phyloP scores from a whole-genome alignment of 345 rosid genomes.

The Acer yangbiense region DNA sequence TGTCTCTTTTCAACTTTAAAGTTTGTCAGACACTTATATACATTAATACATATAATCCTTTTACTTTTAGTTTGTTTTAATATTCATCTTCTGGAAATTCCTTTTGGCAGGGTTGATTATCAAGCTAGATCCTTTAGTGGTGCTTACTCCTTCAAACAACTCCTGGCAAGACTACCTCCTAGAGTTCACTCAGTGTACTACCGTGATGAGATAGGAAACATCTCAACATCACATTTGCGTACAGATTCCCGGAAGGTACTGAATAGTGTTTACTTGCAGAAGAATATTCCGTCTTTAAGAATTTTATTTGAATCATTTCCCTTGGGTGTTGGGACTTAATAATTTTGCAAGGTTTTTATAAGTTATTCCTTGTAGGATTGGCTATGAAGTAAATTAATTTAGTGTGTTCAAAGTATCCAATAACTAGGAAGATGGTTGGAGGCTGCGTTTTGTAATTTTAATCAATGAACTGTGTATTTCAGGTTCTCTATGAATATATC shows the following conservation, averaged over 20 bases:
- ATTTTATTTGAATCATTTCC: background rate
- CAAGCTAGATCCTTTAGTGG: conserved; percentile 69
- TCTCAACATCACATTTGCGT: conserved; percentile 87
- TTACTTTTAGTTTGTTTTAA: background rate
- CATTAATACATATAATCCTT: background rate
- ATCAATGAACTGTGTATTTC: background rate
- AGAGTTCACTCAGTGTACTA: conserved; percentile 95
- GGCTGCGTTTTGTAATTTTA: background rate
- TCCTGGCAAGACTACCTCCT: conserved; percentile 87
- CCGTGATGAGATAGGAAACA: conserved; percentile 92
- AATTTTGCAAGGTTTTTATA: background rate
- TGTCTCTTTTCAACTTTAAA: conserved; percentile 5
- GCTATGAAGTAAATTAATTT: background rate
- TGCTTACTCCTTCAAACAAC: conserved; percentile 75
- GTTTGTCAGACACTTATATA: background rate
- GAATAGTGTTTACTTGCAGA: background rate
- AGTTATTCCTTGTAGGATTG: background rate
- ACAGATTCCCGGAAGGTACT: conserved; percentile 60
- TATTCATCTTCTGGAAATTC: conserved; percentile 21
- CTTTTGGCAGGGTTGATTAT: conserved; percentile 88
- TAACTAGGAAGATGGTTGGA: background rate
- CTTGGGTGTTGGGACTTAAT: background rate
- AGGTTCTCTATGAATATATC: background rate
- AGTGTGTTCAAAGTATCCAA: background rate
- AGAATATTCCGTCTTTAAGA: background rate